phyloP scores from a whole-genome alignment of 805 yeast species.

The Lachancea waltii region DNA sequence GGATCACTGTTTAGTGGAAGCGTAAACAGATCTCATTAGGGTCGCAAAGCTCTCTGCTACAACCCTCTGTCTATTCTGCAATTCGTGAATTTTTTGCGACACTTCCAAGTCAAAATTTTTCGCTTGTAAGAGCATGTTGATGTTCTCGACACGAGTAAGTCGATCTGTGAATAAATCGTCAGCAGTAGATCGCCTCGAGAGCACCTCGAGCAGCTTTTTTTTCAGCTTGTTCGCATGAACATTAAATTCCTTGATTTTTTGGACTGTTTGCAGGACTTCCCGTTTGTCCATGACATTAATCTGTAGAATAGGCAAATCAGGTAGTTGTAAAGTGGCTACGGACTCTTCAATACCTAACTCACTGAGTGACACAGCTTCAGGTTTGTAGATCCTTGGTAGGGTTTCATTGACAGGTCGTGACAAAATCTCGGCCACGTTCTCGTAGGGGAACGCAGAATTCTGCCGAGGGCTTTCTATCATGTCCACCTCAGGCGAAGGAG shows the following conservation, averaged over 20 bases:
- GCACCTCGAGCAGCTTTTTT: conserved; percentile 12
- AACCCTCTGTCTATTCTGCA: conserved; percentile 22
- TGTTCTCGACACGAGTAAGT: conserved; percentile 21
- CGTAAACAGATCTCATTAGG: conserved; percentile 12
- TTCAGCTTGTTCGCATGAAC: conserved; percentile 17
- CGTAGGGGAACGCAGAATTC: neutral
- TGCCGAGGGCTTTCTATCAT: neutral
- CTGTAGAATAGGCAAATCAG: conserved; percentile 20
- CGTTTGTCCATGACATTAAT: conserved; percentile 13
- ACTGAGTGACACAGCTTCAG: conserved; percentile 14
- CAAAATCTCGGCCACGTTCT: conserved; percentile 12
- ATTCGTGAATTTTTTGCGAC: conserved; percentile 18
- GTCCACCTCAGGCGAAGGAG: conserved; percentile 5
- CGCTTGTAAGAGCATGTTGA: conserved; percentile 14
- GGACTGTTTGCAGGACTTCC: conserved; percentile 17
- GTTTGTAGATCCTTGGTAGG: conserved; percentile 23
- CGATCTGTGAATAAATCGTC: conserved; percentile 17
- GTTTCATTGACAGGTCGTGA: conserved; percentile 27
- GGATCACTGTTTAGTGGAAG: neutral
- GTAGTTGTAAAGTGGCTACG: conserved; percentile 11
- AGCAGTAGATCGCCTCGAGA: conserved; percentile 17
- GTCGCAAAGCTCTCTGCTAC: conserved; percentile 19
- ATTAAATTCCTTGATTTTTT: conserved; percentile 17
- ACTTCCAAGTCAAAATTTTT: conserved; percentile 19
- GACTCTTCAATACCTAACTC: conserved; percentile 14